phyloP scores from a whole-genome alignment of 345 rosid species.

The Syzygium grande region DNA sequence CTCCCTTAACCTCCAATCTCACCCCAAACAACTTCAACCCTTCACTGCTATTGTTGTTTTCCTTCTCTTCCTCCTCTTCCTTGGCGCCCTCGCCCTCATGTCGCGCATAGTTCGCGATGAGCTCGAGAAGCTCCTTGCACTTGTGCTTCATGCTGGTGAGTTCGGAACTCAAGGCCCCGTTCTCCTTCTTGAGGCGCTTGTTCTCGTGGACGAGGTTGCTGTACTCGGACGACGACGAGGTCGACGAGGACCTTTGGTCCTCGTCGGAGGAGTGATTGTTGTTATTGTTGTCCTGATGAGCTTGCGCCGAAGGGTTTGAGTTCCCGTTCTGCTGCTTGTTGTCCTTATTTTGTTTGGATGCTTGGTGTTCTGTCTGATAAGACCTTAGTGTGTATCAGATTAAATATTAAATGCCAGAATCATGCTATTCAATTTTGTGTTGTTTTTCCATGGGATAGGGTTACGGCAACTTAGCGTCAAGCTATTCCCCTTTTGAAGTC shows the following conservation, averaged over 20 bases:
- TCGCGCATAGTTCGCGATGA: slow-evolving; percentile 33
- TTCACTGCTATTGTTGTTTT: background rate
- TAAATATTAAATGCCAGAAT: background rate
- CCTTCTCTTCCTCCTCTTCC: background rate
- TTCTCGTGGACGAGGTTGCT: slow-evolving; percentile 44
- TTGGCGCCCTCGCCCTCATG: background rate
- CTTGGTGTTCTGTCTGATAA: background rate
- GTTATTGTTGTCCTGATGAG: slow-evolving; percentile 6
- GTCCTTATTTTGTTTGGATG: background rate
- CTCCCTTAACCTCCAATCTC: slow-evolving; percentile 39
- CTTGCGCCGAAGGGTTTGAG: background rate
- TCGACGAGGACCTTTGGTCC: slow-evolving; percentile 55
- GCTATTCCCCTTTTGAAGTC: background rate
- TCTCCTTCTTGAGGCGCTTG: slow-evolving; percentile 55
- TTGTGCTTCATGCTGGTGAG: slow-evolving; percentile 48
- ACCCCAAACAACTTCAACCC: slow-evolving; percentile 74
- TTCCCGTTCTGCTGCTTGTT: slow-evolving; percentile 16
- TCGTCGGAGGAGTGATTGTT: slow-evolving; percentile 20
- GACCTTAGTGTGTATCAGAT: background rate
- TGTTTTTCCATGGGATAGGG: background rate
- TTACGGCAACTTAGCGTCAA: background rate
- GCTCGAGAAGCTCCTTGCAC: slow-evolving; percentile 56
- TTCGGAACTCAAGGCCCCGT: slow-evolving; percentile 45
- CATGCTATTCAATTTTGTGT: background rate
- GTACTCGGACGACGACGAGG: slow-evolving; percentile 44